Base-by-base conservation (phyloP, 1,139 yeast genomes). In the Suhomyces bribrorum region DNA sequence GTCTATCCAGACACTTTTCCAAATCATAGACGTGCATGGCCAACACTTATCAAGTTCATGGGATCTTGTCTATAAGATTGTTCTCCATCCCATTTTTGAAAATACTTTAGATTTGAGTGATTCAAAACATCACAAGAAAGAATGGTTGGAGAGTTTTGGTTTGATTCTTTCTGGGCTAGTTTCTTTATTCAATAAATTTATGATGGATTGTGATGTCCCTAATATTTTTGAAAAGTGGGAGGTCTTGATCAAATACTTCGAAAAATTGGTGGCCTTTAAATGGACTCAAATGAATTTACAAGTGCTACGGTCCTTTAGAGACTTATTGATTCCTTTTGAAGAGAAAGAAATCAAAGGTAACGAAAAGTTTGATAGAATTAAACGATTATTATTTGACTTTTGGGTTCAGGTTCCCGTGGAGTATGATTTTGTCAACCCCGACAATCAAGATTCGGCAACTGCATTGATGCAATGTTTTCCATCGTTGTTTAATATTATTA, bases 1-100 rank as follows among this genome's bases (percentile, higher is more conserved):
- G 2, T 82, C 96, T 0, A 77, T 88, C 20, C 95, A 88, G 55
- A 90, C 96, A 0, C 80, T 89, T 49, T 87, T 87, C 61, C 81
- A 90, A 49, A 83, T 90, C 29, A 73, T 89, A 43, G 95, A 88
- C 38, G 81, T 90, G 1, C 92, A 86, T 58, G 88, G 92, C 0
- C 55, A 63, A 9, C 65, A 69, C 25, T 65, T 83, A 27, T 52
- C 55, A 7, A 74, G 79, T 0, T 64, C 76, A 2, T 83, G 89
- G 88, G 58, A 66, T 16, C 52, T 75, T 17, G 68, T 83, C 2
- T 81, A 77, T 52, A 56, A 60, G 14, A 64, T 78, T 31, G 84
- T 80, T 2, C 64, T 83, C 26, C 26, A 25, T 14, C 62, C 67
- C 0, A 48, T 69, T 15, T 57, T 68, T 30, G 50, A 52, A 12